Conservation (phyloP, 176 grass and related monocot species). For the Pharus latifolius region DNA sequence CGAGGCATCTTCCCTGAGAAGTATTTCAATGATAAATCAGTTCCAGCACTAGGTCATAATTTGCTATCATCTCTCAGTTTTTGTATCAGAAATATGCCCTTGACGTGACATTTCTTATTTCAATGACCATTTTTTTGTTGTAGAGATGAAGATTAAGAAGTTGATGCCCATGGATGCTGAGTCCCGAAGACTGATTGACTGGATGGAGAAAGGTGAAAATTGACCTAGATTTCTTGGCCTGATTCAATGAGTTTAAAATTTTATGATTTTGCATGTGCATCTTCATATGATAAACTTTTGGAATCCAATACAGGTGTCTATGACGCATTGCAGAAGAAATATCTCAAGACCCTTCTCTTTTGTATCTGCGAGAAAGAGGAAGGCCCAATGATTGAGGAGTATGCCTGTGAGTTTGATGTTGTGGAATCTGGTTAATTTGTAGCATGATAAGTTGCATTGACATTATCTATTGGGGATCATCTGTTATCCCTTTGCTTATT, state of each 20-base stretch:
- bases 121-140: not conserved
- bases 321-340: conserved; percentile 97
- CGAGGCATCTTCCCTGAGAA: conserved; percentile 95
- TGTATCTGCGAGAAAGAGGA: conserved; percentile 87
- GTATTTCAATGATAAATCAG: conserved; percentile 98
- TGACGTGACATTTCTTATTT: not conserved
- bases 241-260: not conserved
- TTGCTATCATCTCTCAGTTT: not conserved
- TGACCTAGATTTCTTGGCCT: not conserved
- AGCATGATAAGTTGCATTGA: conserved; percentile 5
- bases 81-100: not conserved
- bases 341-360: conserved; percentile 90
- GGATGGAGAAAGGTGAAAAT: conserved; percentile 97
- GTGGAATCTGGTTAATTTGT: not conserved
- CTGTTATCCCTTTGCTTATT: not conserved
- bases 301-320: conserved; percentile 56
- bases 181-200: conserved; percentile 85
- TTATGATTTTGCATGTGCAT: not conserved
- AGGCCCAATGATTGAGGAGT: conserved; percentile 94
- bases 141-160: conserved; percentile 99
- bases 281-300: conserved; percentile 19
- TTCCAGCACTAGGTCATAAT: conserved; percentile 78
- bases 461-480: not conserved
- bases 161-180: conserved; percentile 95
- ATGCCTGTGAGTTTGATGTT: conserved; percentile 53